Conservation (phyloP, 2,329 filamentous ascomycete species). For the Ciborinia camelliae region DNA sequence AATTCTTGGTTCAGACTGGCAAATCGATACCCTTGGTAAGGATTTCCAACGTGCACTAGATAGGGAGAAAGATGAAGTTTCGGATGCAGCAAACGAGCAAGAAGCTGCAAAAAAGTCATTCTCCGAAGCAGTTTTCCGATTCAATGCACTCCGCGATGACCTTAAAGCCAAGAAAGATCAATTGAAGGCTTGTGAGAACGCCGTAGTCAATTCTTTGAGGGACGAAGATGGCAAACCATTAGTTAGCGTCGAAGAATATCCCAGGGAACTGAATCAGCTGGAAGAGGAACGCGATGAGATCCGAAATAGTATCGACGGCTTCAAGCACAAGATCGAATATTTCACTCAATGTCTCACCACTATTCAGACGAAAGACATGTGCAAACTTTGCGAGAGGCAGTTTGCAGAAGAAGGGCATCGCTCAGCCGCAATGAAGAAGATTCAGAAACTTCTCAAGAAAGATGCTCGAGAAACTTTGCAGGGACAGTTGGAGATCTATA, state of each 20-base stretch:
- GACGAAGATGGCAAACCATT: conserved; percentile 41
- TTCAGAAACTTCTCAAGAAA: conserved; percentile 61
- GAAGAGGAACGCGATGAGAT: conserved; percentile 51
- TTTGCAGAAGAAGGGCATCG: conserved; percentile 62
- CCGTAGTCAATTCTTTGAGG: conserved; percentile 50
- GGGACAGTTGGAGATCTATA: conserved; percentile 52
- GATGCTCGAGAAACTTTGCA: conserved; percentile 61
- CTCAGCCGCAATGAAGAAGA: conserved; percentile 62
- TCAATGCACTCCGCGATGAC: conserved; percentile 63
- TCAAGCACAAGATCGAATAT: conserved; percentile 66
- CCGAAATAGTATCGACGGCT: conserved; percentile 65
- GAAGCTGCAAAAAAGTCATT: conserved; percentile 70
- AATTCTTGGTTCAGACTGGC: conserved; percentile 65
- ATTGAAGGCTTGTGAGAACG: conserved; percentile 56
- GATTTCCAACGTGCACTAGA: conserved; percentile 64
- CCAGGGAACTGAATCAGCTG: conserved; percentile 47
- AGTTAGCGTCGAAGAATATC: conserved; percentile 52
- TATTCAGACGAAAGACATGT: conserved; percentile 66
- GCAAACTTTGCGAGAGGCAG: conserved; percentile 69
- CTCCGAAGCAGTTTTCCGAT: conserved; percentile 70
- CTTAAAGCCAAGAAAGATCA: conserved; percentile 63
- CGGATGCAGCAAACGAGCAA: conserved; percentile 64
- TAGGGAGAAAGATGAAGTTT: conserved; percentile 54
- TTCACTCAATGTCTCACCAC: conserved; percentile 65
- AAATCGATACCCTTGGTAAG: conserved; percentile 63